phyloP scores from a whole-genome alignment of 2,329 filamentous ascomycete species.

The Lachnellula suecica region DNA sequence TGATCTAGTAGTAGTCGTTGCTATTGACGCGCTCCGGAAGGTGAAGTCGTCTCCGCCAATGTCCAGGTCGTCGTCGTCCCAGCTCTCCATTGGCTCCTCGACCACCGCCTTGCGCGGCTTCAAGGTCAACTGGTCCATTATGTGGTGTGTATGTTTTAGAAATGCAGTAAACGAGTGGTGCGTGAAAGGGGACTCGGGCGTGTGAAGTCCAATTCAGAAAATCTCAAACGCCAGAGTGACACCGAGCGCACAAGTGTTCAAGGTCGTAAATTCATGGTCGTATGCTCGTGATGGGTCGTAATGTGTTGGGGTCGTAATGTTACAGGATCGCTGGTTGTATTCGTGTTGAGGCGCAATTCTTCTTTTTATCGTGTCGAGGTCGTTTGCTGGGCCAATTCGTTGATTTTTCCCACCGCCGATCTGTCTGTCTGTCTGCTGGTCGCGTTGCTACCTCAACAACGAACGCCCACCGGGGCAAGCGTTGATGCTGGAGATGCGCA shows the following conservation, averaged over 20 bases:
- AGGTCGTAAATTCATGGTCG: slow-evolving; percentile 27
- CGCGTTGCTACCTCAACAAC: slow-evolving; percentile 3
- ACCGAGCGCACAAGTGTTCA: slow-evolving; percentile 22
- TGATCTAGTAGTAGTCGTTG: slow-evolving; percentile 44
- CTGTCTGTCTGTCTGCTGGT: no score
- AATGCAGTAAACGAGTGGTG: slow-evolving; percentile 1
- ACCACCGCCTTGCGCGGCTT: slow-evolving; percentile 37
- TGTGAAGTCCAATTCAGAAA: slow-evolving; percentile 4
- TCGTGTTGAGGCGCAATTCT: slow-evolving; percentile 3
- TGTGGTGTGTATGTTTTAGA: slow-evolving; percentile 1
- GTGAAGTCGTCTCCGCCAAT: slow-evolving; percentile 67
- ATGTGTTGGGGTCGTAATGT: slow-evolving; percentile 6
- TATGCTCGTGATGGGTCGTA: slow-evolving; percentile 12
- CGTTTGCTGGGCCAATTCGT: neutral
- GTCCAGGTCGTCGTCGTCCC: slow-evolving; percentile 76
- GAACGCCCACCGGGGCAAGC: neutral
- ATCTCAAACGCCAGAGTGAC: slow-evolving; percentile 15
- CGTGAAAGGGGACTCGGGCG: neutral
- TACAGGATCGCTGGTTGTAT: slow-evolving; percentile 5
- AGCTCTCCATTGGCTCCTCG: slow-evolving; percentile 68
- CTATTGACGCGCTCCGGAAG: slow-evolving; percentile 47
- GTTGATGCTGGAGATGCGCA: neutral
- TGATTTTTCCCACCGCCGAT: slow-evolving; percentile 3
- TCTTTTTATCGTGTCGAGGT: neutral
- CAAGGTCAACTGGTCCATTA: slow-evolving; percentile 33